Conservation (phyloP, 1,284 basidiomycete genomes). For the Tilletia walkeri region DNA sequence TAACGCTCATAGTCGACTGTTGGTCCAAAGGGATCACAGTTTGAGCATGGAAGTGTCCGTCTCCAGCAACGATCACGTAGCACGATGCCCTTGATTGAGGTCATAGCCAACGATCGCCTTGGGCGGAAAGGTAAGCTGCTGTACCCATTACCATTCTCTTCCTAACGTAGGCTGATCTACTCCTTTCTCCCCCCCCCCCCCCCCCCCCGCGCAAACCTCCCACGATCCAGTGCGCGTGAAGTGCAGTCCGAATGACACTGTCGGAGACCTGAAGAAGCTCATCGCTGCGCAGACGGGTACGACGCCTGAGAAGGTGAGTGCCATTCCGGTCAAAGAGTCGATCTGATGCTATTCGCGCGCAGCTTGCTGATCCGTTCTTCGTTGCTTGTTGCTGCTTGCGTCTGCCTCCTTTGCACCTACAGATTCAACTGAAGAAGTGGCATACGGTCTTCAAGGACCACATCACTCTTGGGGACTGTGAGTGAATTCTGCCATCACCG, state of each 20-base stretch:
- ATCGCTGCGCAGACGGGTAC: slow-evolving; percentile 96
- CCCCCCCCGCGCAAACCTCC: not conserved
- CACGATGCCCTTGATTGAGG: slow-evolving; percentile 63
- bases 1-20: not conserved
- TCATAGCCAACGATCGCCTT: slow-evolving; percentile 94
- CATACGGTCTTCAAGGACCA: slow-evolving; percentile 59
- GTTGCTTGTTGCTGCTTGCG: not conserved
- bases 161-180: not conserved
- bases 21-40: too few species aligned
- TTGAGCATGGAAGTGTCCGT: not conserved
- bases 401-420: slow-evolving; percentile 51
- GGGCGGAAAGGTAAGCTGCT: slow-evolving; percentile 78
- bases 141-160: too few species aligned
- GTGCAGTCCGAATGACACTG: slow-evolving; percentile 77
- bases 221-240: slow-evolving; percentile 46
- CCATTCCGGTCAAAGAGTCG: not conserved
- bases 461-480: slow-evolving; percentile 88
- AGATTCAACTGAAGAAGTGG: slow-evolving; percentile 98
- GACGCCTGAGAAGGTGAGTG: slow-evolving; percentile 59
- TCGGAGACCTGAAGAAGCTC: slow-evolving; percentile 92
- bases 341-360: not conserved
- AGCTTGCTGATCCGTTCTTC: not conserved
- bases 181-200: not conserved
- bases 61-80: not conserved
- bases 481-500: slow-evolving; percentile 54